Percentiles rank a stretch among this genome's conserved stretches.
Evolutionary conservation across 768 basidiomycete genomes (phyloP).

Genomic region (Ramaria sp.): DNA sequence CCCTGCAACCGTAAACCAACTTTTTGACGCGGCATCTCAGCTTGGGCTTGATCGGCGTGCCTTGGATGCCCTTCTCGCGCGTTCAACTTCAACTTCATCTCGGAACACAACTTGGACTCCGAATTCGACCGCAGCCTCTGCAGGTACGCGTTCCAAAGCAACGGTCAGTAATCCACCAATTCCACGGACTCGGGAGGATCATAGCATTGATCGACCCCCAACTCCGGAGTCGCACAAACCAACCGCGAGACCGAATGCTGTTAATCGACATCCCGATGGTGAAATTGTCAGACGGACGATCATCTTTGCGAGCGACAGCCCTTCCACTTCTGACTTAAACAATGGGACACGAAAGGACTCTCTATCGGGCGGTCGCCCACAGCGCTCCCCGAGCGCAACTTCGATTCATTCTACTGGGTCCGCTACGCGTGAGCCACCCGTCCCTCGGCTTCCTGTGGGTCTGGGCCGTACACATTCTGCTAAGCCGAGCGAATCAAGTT

Average conservation of each 20-base stretch:
- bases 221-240: conserved; percentile 1
- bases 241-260: not conserved
- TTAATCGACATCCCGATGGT: conserved; percentile 5
- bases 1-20: conserved; percentile 50
- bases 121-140: not conserved
- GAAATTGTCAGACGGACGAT: conserved; percentile 65
- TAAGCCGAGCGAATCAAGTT: conserved; percentile 9
- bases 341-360: conserved; percentile 47
- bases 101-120: conserved; percentile 16
- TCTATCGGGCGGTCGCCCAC: conserved; percentile 29
- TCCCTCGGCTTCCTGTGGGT: conserved; percentile 39
- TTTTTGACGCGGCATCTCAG: conserved; percentile 66
- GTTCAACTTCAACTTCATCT: conserved; percentile 59
- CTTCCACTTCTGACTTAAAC: conserved; percentile 46
- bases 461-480: conserved; percentile 10
- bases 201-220: not conserved
- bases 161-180: not conserved
- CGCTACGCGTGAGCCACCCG: conserved; percentile 79
- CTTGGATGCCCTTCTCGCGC: conserved; percentile 58
- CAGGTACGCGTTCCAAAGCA: not conserved
- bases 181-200: not conserved
- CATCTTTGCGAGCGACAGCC: conserved; percentile 40
- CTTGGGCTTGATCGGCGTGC: conserved; percentile 67
- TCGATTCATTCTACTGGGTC: conserved; percentile 57
- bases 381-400: conserved; percentile 49